Percentiles rank a stretch among this genome's conserved stretches.
These are phyloP conservation scores for Cladosporium colombiae DNA, from an alignment of 2,329 filamentous ascomycete species.

Conservation along the genomic window DNA sequence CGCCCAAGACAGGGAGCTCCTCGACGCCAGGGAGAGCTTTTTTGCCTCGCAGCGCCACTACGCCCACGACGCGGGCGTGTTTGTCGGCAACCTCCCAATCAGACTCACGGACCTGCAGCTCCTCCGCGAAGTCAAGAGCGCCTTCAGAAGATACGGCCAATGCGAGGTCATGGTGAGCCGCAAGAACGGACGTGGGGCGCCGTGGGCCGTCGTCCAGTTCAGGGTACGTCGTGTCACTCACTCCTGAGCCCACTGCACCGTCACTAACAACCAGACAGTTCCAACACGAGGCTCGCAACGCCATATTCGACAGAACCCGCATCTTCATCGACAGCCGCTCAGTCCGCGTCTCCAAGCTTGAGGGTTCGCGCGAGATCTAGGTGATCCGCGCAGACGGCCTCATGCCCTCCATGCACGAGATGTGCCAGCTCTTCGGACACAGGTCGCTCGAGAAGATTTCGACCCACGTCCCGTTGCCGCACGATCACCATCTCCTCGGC, in stretches of 20 bases:
- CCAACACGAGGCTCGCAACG: background rate
- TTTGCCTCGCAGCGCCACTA: background rate
- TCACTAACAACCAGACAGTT: background rate
- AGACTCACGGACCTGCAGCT: background rate
- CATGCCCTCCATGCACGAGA: background rate
- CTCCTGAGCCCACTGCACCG: background rate
- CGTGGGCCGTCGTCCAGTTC: background rate
- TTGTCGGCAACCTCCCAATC: slow-evolving; percentile 11
- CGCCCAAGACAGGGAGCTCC: background rate
- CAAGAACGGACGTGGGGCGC: background rate
- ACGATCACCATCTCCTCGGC: background rate
- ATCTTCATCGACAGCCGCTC: background rate
- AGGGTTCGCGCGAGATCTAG: background rate
- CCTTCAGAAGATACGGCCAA: background rate
- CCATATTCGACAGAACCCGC: background rate
- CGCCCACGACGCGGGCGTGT: slow-evolving; percentile 6
- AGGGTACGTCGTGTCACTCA: background rate
- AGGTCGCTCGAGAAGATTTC: background rate
- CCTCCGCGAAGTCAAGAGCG: background rate
- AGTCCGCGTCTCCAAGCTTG: background rate
- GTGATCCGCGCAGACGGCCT: slow-evolving; percentile 8
- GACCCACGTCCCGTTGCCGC: background rate
- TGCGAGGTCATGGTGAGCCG: slow-evolving; percentile 2
- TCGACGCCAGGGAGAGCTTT: background rate
- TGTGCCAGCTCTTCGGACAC: background rate